Conservation (phyloP, 2,329 filamentous ascomycete species). For the Curvularia lunata region DNA sequence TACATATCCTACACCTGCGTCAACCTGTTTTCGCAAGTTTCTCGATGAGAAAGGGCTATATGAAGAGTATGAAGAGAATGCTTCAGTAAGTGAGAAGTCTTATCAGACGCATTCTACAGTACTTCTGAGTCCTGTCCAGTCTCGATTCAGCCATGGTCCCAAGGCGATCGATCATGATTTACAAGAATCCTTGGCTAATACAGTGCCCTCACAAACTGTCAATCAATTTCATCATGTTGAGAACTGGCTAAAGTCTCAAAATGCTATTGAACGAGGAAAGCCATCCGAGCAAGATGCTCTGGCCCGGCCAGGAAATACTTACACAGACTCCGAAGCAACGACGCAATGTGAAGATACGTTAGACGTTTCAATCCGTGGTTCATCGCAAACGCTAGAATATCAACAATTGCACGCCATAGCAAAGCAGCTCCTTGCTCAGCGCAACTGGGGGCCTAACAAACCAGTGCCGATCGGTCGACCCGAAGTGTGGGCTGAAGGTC, state of each 20-base stretch:
- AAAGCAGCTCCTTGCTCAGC: slow-evolving; percentile 23
- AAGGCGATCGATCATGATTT: too few relatives aligned
- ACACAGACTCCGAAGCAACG: slow-evolving; percentile 11
- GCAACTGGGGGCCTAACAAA: slow-evolving; percentile 34
- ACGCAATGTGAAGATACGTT: slow-evolving; percentile 3
- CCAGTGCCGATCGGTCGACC: slow-evolving; percentile 50
- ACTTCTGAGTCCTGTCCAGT: neutral
- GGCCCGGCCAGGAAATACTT: neutral
- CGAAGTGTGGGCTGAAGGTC: slow-evolving; percentile 62
- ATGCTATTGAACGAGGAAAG: neutral
- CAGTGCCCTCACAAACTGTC: neutral
- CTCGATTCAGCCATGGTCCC: neutral
- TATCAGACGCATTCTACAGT: neutral
- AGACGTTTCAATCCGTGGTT: neutral
- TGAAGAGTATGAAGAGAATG: neutral
- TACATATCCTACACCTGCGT: neutral
- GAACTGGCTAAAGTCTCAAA: neutral
- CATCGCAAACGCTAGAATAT: neutral
- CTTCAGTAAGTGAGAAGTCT: neutral
- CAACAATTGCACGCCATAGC: slow-evolving; percentile 16
- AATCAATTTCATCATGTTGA: neutral
- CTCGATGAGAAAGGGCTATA: neutral
- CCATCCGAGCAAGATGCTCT: neutral
- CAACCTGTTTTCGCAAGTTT: neutral
- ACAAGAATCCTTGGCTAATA: neutral